phyloP scores from a whole-genome alignment of 257 asterid species.

The Euphrasia confusa region DNA sequence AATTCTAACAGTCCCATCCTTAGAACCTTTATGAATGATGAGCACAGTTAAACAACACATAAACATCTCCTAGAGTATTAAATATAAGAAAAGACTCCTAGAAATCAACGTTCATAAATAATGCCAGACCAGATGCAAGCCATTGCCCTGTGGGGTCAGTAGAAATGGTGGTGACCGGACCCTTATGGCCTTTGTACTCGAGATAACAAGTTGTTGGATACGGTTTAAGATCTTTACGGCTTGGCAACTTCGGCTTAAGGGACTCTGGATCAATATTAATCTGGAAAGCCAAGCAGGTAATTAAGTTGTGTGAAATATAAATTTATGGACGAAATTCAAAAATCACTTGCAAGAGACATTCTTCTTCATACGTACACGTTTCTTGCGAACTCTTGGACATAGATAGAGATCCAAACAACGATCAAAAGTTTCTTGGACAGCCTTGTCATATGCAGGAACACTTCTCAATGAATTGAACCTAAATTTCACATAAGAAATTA shows the following conservation, averaged over 20 bases:
- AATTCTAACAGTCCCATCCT: conserved; percentile 87
- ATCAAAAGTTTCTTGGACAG: conserved; percentile 73
- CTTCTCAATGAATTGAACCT: conserved; percentile 73
- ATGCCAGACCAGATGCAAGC: conserved; percentile 84
- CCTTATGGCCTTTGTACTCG: conserved; percentile 90
- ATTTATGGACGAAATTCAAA: neutral
- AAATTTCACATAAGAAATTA: conserved; percentile 21
- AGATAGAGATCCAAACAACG: conserved; percentile 95
- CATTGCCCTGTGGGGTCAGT: conserved; percentile 83
- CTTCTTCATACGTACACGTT: conserved; percentile 59
- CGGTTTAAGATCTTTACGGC: conserved; percentile 85
- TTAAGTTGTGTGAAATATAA: neutral
- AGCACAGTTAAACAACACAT: conserved; percentile 3
- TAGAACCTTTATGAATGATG: conserved; percentile 57
- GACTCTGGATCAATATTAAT: conserved; percentile 93
- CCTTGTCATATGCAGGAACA: conserved; percentile 87
- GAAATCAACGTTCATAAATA: neutral
- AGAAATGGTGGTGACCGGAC: conserved; percentile 77
- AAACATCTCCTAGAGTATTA: neutral
- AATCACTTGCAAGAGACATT: conserved; percentile 13
- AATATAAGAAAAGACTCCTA: no score
- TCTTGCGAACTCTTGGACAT: conserved; percentile 81
- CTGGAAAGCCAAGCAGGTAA: conserved; percentile 38
- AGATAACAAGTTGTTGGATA: conserved; percentile 90
- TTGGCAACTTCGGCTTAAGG: conserved; percentile 92